These are phyloP conservation scores for Picea sitchensis DNA, from an alignment of 75 land plant genomes.

Conservation along the genomic window DNA sequence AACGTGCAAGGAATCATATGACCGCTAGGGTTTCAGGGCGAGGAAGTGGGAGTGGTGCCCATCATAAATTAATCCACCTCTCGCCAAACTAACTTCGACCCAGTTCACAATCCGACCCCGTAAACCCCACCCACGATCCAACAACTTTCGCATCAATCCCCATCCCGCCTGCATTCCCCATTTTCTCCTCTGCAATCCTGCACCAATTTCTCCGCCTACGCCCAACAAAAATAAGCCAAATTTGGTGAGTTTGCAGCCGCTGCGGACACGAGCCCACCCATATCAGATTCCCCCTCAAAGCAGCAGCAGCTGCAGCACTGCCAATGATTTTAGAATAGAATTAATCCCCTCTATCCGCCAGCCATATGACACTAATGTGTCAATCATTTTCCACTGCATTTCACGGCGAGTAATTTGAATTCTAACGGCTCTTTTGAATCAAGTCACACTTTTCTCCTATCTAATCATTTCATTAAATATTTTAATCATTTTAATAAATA, in stretches of 20 bases:
- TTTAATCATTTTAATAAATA: too few relatives aligned
- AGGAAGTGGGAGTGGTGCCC: neutral
- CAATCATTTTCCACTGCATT: neutral
- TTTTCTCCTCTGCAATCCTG: neutral
- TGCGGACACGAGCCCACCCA: neutral
- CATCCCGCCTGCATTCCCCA: neutral
- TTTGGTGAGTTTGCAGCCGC: neutral
- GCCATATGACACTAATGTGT: neutral
- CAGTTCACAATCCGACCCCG: neutral
- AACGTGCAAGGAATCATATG: neutral
- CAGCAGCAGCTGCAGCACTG: neutral
- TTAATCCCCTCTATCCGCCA: neutral
- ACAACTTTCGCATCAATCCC: conserved; percentile 4
- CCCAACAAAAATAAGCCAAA: conserved; percentile 3
- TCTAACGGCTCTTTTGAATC: neutral
- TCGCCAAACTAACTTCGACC: neutral
- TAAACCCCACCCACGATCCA: neutral
- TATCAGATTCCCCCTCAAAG: conserved; percentile 2
- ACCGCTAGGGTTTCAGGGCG: neutral
- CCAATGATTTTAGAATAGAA: neutral
- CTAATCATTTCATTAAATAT: too few relatives aligned
- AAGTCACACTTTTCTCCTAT: too few relatives aligned
- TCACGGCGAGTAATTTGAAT: conserved; percentile 2
- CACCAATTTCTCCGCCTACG: neutral
- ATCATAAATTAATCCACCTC: neutral